These are phyloP conservation scores for Eucalyptus regnans DNA, from an alignment of 345 rosid species.

Conservation along the genomic window DNA sequence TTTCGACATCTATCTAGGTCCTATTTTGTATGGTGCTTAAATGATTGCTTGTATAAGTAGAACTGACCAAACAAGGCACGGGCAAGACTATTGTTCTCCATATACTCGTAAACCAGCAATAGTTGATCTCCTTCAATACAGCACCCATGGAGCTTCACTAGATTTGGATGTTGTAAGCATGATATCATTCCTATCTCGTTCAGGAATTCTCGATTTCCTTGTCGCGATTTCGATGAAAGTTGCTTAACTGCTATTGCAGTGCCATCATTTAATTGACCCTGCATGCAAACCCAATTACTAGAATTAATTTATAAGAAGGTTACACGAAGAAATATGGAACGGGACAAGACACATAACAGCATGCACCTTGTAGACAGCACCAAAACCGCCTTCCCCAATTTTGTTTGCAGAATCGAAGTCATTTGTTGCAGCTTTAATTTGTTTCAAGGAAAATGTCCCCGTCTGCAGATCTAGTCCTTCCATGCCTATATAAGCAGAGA, in stretches of 20 bases:
- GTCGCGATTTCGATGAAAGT: constrained; percentile 60
- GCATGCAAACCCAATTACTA: background rate
- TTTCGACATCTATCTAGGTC: background rate
- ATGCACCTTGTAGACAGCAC: constrained; percentile 31
- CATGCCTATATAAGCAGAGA: background rate
- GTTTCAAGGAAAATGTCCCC: constrained; percentile 19
- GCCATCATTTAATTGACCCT: constrained; percentile 42
- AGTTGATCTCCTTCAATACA: constrained; percentile 53
- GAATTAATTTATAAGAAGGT: background rate
- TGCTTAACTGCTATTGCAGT: constrained; percentile 56
- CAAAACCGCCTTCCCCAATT: constrained; percentile 45
- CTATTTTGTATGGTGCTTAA: background rate
- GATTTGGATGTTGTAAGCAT: constrained; percentile 60
- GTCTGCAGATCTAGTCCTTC: constrained; percentile 17
- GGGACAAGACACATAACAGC: background rate
- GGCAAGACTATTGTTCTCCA: constrained; percentile 63
- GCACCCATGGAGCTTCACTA: constrained; percentile 58
- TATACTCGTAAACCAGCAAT: constrained; percentile 47
- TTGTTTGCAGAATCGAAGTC: constrained; percentile 22
- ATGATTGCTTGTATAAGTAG: background rate
- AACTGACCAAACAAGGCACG: constrained; percentile 45
- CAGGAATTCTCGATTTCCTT: constrained; percentile 65
- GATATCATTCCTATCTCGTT: constrained; percentile 64
- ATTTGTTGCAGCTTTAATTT: constrained; percentile 28
- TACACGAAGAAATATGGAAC: background rate